Base-by-base conservation (phyloP, 140 eudicot species). In the Anethum foeniculum region DNA sequence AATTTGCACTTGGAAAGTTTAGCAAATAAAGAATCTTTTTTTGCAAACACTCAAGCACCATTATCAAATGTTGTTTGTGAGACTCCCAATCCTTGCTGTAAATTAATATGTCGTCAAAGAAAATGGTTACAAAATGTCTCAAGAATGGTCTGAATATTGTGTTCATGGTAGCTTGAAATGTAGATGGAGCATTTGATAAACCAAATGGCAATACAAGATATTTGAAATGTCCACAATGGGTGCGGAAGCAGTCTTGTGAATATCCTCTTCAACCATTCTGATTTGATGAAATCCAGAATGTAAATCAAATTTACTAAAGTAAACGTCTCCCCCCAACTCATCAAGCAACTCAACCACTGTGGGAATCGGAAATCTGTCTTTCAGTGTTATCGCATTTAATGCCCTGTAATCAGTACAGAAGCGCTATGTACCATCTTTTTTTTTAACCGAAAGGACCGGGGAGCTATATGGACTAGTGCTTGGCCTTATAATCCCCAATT, bases 401-500 rank as follows among this genome's bases (percentile, higher is more conserved):
- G 56, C 56, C 56, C 21, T 49, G 4, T 49, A 49, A 15, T 49
- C 21, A 3, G 56, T 47, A 47, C 18, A 47, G 2, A 49, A 49
- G 38, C 56, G n/a, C 73, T 73, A 77, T 1, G 69, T 52, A 12
- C 72, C 72, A 23, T 58, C 81, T 9, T 48, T 77, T 19, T 56
- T 77, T 13, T 11, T 77, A 2, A 77, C 69, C 0, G 34, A 1
- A 12, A 48, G n/a, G n/a, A 77, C 34, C 0, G 10, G 71, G 3
- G 51, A 77, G 5, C 16, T 43, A 21, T 15, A 77, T 0, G 52
- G 36, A 19, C 81, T 56, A 15, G 7, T 27, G 4, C 58, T 39
- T 23, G 67, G 67, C 43, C 43, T n/a, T 6, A 76, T 10, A 0
- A 76, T 30, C 2, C 67, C 44, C 0, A 14, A 3, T 0, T 13